These are phyloP conservation scores for Sporisorium reilianum DNA, from an alignment of 1,284 basidiomycete genomes.

Conservation along the genomic window DNA sequence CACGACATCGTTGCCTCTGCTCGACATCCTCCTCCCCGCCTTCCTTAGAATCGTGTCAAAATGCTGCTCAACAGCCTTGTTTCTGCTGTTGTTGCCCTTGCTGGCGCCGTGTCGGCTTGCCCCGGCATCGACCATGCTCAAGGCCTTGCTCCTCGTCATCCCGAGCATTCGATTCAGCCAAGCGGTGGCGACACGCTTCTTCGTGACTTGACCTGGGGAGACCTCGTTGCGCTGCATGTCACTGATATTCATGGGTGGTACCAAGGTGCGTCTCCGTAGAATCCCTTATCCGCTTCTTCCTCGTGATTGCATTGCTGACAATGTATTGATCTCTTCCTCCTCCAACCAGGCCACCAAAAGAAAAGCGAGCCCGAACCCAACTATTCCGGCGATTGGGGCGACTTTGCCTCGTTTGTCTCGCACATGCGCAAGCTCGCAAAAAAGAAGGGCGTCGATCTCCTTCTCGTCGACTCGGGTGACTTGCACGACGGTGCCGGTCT, in stretches of 20 bases:
- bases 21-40: neutral
- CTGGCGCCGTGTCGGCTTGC: conserved; percentile 18
- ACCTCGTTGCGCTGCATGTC: conserved; percentile 82
- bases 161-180: conserved; percentile 14
- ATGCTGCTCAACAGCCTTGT: conserved; percentile 20
- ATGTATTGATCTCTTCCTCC: no score
- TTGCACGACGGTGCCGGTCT: conserved; percentile 66
- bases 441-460: conserved; percentile 61
- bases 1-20: conserved; percentile 19
- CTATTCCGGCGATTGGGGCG: conserved; percentile 65
- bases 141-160: conserved; percentile 27
- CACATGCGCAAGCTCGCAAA: conserved; percentile 62
- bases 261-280: conserved; percentile 52
- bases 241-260: conserved; percentile 79
- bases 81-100: conserved; percentile 12
- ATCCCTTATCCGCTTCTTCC: no score
- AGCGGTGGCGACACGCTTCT: conserved; percentile 28
- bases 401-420: conserved; percentile 64
- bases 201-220: conserved; percentile 78
- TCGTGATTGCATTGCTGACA: no score
- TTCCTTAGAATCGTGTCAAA: neutral
- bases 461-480: conserved; percentile 65
- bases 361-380: conserved; percentile 66
- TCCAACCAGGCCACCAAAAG: conserved; percentile 46
- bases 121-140: conserved; percentile 44